A percentile compares a stretch with the other conserved stretches of the same genome.
Conservation (phyloP, 1,284 basidiomycete species). For the Cryptococcus neoformans region DNA sequence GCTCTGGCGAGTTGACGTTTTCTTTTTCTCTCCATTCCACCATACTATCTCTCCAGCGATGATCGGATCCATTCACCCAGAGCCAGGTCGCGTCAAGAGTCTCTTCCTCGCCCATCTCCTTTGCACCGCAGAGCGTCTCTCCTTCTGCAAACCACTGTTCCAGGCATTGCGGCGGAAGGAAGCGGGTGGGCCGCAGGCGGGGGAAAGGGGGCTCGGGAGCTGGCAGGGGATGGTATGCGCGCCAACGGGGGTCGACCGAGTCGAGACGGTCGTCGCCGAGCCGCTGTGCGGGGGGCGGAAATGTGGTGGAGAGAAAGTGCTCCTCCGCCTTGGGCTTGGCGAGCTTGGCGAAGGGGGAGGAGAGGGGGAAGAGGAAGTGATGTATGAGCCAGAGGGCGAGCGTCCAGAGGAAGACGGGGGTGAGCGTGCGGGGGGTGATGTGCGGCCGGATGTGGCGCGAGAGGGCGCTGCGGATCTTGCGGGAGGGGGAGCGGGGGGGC, state of each 20-base stretch:
- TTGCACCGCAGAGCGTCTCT: constrained; percentile 29
- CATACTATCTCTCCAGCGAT: constrained; percentile 37
- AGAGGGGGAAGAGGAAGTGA: constrained; percentile 21
- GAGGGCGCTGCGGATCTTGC: not conserved
- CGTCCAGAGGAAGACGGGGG: constrained; percentile 23
- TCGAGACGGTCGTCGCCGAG: constrained; percentile 28
- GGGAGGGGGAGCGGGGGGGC: not conserved
- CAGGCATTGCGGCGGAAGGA: constrained; percentile 35
- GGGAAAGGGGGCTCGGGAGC: constrained; percentile 38
- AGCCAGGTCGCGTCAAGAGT: constrained; percentile 42
- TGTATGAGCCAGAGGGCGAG: constrained; percentile 25
- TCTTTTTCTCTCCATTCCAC: constrained; percentile 15
- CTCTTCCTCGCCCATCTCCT: constrained; percentile 39
- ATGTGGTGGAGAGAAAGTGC: constrained; percentile 20
- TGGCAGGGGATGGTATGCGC: constrained; percentile 28
- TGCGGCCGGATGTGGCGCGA: constrained; percentile 6
- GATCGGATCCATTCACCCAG: constrained; percentile 47
- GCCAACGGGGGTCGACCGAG: constrained; percentile 30
- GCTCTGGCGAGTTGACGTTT: constrained; percentile 33
- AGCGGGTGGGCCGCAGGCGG: constrained; percentile 30
- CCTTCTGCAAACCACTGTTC: constrained; percentile 45
- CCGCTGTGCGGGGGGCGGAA: constrained; percentile 27
- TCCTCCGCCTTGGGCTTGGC: constrained; percentile 8
- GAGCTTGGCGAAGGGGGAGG: constrained; percentile 20
- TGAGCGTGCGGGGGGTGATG: constrained; percentile 18